A percentile compares a stretch with the other conserved stretches of the same genome.
Evolutionary conservation across 345 rosid species (phyloP).

Genomic region (Populus pruinosa): DNA sequence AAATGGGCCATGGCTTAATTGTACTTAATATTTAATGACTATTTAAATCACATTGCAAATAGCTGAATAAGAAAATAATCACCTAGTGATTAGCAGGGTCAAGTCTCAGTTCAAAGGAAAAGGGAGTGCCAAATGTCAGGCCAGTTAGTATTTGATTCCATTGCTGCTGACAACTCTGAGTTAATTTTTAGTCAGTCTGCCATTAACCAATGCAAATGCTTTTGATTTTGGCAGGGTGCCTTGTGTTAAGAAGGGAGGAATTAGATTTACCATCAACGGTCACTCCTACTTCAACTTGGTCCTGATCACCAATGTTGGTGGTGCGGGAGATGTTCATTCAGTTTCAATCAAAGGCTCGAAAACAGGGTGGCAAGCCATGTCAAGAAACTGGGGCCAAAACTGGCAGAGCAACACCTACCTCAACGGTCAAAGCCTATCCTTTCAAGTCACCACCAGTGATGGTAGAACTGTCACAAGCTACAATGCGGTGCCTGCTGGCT

Average conservation of each 20-base stretch:
- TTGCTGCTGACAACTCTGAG: too few relatives aligned
- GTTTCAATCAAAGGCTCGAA: constrained; percentile 51
- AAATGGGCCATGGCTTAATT: too few relatives aligned
- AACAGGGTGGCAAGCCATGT: constrained; percentile 58
- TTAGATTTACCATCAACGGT: constrained; percentile 51
- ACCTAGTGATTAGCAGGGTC: too few relatives aligned
- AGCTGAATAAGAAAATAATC: too few relatives aligned
- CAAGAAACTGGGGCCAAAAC: constrained; percentile 67
- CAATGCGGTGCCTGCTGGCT: constrained; percentile 43
- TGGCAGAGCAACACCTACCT: constrained; percentile 57
- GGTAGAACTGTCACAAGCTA: constrained; percentile 42
- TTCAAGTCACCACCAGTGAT: constrained; percentile 50
- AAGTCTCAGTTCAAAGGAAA: too few relatives aligned
- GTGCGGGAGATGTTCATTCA: constrained; percentile 50
- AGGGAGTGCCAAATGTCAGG: too few relatives aligned
- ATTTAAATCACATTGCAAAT: too few relatives aligned
- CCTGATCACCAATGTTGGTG: constrained; percentile 54
- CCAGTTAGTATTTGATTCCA: too few relatives aligned
- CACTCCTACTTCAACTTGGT: constrained; percentile 55
- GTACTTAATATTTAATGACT: too few relatives aligned
- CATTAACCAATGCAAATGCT: too few relatives aligned
- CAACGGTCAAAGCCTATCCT: constrained; percentile 49
- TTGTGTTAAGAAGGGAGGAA: constrained; percentile 52
- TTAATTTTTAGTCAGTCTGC: too few relatives aligned
- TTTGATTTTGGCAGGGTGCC: constrained; percentile 33